Conservation (phyloP, 1,139 yeast genomes). For the Blastobotrys petasosporus region DNA sequence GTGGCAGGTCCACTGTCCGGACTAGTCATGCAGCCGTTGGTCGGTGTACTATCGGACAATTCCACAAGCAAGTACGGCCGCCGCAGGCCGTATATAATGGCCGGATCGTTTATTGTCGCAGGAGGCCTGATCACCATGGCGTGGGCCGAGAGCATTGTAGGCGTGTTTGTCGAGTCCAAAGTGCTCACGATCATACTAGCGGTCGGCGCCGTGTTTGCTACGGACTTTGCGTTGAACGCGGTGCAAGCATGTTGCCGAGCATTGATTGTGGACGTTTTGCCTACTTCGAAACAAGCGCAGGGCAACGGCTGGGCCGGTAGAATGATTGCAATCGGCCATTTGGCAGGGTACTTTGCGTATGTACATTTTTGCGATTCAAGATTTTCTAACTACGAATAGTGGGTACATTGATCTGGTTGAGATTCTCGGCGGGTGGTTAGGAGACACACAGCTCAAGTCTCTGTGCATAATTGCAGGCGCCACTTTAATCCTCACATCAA, state of each 20-base stretch:
- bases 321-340: constrained; percentile 54
- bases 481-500: constrained; percentile 37
- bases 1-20: constrained; percentile 60
- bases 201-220: constrained; percentile 43
- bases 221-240: constrained; percentile 52
- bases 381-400: too few species aligned
- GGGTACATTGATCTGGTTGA: constrained; percentile 41
- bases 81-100: constrained; percentile 49
- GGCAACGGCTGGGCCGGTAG: constrained; percentile 74
- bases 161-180: constrained; percentile 10
- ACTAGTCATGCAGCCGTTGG: constrained; percentile 52
- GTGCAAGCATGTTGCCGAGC: constrained; percentile 60
- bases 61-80: constrained; percentile 43
- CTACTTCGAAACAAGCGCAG: constrained; percentile 46
- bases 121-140: constrained; percentile 43
- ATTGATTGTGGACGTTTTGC: constrained; percentile 51
- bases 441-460: constrained; percentile 47
- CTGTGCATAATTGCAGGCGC: constrained; percentile 43
- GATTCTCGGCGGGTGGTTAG: constrained; percentile 35
- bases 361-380: neutral
- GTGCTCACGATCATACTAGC: constrained; percentile 39
- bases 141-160: constrained; percentile 40
- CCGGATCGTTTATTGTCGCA: constrained; percentile 45
- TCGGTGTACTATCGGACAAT: constrained; percentile 51
- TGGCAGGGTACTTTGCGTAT: constrained; percentile 42